Base-by-base conservation (phyloP, 371 early-diverging fungal genomes). In the Mortierella sp. region DNA sequence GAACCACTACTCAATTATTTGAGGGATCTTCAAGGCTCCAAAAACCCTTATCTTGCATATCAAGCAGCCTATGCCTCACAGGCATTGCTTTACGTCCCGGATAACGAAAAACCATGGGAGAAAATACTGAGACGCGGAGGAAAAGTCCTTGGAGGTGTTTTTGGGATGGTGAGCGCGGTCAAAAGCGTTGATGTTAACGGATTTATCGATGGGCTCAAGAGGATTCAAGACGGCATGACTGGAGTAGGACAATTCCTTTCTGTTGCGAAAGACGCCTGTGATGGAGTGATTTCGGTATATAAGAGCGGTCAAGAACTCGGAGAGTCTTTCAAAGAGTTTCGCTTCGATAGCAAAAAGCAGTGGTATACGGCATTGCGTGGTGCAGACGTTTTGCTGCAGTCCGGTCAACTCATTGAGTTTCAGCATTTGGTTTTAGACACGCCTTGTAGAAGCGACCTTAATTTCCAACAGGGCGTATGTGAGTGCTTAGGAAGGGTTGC, bases 1-100 rank as follows among this genome's bases (percentile, higher is more conserved):
- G 69, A 50, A 16, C 38, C 40, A 2, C 61, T 69, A 7, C 15
- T 24, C 4, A 36, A 8, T 8, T 52, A 50, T 16, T 7, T 69
- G 41, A 16, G 48, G 2, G 41, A 52, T 4, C 52, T 69, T 53
- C 36, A 52, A 55, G 43, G 28, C 40, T 61, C 62, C 53, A 3
- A 40, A 8, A 55, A 69, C 36, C 53, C 69, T n/a, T 24, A 61
- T 50, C 6, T 62, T 21, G 50, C 53, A 36, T 62, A 61, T 41
- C 55, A 40, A 40, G 69, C 69, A 3, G 53, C 69, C n/a, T 69
- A 69, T 28, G 69, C 55, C 0, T 69, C 36, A 6, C 69, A 69
- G 43, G 69, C 62, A 22, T 36, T 36, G 36, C 7, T 36, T 36
- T 36, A 36, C 7, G 36, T 36, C 36, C 36, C 36, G 0, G 36